Evolutionary conservation across 2,329 filamentous ascomycete genomes (phyloP).

Genomic region (Esteya vermicola): DNA sequence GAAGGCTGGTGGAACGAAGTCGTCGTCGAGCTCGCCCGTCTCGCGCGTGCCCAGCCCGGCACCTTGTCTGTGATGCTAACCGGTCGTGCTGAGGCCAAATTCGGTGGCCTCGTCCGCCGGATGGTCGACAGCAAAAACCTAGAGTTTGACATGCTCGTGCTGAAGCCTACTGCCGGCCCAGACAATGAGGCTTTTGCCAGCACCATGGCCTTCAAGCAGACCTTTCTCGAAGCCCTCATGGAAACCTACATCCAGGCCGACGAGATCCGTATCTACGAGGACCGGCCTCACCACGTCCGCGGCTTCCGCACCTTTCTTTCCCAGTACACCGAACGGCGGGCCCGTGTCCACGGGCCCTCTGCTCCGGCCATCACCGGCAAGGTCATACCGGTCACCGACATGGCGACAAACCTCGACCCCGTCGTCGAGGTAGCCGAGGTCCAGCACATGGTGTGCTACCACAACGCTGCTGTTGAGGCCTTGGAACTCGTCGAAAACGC

Average conservation of each 20-base stretch:
- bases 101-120: conserved; percentile 64
- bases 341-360: neutral
- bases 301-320: conserved; percentile 76
- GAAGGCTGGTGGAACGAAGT: conserved; percentile 94
- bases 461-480: conserved; percentile 49
- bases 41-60: conserved; percentile 74
- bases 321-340: conserved; percentile 48
- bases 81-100: conserved; percentile 65
- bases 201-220: conserved; percentile 89
- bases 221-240: conserved; percentile 65
- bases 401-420: conserved; percentile 59
- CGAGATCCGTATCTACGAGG: conserved; percentile 68
- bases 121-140: conserved; percentile 68
- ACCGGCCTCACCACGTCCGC: conserved; percentile 54
- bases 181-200: conserved; percentile 62
- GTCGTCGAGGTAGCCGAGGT: conserved; percentile 69
- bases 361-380: conserved; percentile 59
- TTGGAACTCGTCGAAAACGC: too few species aligned
- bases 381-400: conserved; percentile 75
- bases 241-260: conserved; percentile 72
- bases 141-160: conserved; percentile 72
- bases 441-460: conserved; percentile 76
- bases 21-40: conserved; percentile 63
- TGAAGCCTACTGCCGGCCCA: conserved; percentile 77
- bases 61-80: conserved; percentile 78